Conservation (phyloP, 2,329 filamentous ascomycete genomes). For the Colletotrichum liriopes region DNA sequence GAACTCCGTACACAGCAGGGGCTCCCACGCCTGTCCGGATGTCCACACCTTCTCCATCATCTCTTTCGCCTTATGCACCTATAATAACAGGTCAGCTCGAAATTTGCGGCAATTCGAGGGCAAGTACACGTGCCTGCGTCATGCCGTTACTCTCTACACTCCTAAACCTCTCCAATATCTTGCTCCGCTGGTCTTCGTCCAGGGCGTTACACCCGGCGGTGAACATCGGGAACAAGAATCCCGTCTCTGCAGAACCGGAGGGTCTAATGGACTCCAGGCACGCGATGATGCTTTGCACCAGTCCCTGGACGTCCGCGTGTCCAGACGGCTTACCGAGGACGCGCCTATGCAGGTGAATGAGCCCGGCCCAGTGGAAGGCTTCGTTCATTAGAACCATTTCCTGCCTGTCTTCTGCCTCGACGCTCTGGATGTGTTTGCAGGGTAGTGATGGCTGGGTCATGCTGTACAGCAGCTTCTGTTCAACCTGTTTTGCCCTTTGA, state of each 20-base stretch:
- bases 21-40: constrained; percentile 79
- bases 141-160: constrained; percentile 82
- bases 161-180: constrained; percentile 77
- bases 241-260: constrained; percentile 81
- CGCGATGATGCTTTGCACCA: constrained; percentile 74
- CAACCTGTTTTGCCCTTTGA: constrained; percentile 71
- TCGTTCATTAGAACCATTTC: constrained; percentile 82
- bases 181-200: constrained; percentile 67
- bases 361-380: constrained; percentile 84
- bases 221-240: constrained; percentile 85
- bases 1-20: constrained; percentile 76
- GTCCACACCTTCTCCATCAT: constrained; percentile 81
- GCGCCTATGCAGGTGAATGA: constrained; percentile 82
- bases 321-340: constrained; percentile 74
- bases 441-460: constrained; percentile 59
- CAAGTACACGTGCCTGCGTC: constrained; percentile 73
- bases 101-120: not conserved
- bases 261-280: constrained; percentile 74
- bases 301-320: constrained; percentile 74
- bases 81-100: constrained; percentile 7
- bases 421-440: constrained; percentile 61
- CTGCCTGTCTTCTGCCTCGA: constrained; percentile 69
- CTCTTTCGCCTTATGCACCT: constrained; percentile 72
- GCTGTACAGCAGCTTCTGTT: constrained; percentile 73
- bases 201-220: constrained; percentile 83